Base-by-base conservation (phyloP, 2,329 filamentous ascomycete species). In the Trichoderma breve region DNA sequence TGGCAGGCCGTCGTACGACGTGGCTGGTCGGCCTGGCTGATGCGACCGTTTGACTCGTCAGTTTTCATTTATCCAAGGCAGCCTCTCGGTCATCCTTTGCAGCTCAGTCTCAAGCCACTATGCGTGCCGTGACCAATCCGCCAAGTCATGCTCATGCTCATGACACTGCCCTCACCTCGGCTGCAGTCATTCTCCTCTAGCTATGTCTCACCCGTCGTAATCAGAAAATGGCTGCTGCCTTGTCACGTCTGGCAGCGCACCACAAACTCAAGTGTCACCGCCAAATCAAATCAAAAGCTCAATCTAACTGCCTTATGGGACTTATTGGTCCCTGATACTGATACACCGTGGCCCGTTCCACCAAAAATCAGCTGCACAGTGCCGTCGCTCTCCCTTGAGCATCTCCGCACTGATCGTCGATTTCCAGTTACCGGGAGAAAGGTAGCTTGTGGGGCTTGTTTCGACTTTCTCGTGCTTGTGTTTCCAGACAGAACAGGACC, bases 341-440 rank as follows among this genome's bases (percentile, higher is more conserved):
- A 43, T 47, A 24, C 32, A 47, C 55, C 43, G 55, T 47, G 65
- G 65, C 34, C 53, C 65, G 65, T 68, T 68, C 26, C 65, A 39
- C 53, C 21, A 26, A 36, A 43, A 24, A 32, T 57, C 21, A 57
- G 47, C 64, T 28, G 21, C 53, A 60, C 53, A 60, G 55, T 39
- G 34, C 36, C 57, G 39, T 26, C 36, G 4, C 26, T 61, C 65
- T 66, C 62, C 62, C 70, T 71, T 58, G 67, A 63, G 57, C 39
- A 28, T 58, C 70, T 71, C 70, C 70, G 63, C 70, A 71, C 57
- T 67, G 70, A 71, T 71, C 70, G 70, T 71, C 70, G 70, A 60
- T 67, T 67, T 43, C 63, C 57, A 43, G 39, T 55, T 71, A 71
- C 70, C 70, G 47, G 43, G 47, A 53, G 63, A 61, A 32, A 53